Evolutionary conservation across 2,329 filamentous ascomycete species (phyloP).

Genomic region (Trichoderma semiorbis): DNA sequence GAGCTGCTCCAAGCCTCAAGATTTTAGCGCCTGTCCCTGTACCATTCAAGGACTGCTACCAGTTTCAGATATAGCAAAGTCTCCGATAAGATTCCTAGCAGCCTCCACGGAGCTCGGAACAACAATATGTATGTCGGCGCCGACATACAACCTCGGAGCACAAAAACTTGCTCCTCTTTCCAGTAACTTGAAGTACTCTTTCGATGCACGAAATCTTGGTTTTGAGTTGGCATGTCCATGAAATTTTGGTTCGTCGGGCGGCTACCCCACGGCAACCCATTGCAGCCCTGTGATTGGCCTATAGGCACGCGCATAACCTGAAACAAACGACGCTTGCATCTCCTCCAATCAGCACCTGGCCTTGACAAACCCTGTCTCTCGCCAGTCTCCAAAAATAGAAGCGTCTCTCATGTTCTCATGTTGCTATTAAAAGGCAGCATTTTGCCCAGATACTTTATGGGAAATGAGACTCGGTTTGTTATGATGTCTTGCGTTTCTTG

Average conservation of each 20-base stretch:
- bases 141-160: not conserved
- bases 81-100: not conserved
- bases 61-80: not conserved
- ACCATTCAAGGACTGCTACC: not conserved
- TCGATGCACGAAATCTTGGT: not conserved
- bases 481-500: not conserved
- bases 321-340: conserved; percentile 20
- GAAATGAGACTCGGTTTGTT: not conserved
- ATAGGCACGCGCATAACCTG: conserved; percentile 23
- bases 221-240: not conserved
- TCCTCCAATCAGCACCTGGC: conserved; percentile 20
- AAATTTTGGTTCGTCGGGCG: not conserved
- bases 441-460: not conserved
- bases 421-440: not conserved
- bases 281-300: conserved; percentile 20
- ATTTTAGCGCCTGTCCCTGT: not conserved
- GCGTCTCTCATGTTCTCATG: not conserved
- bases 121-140: not conserved
- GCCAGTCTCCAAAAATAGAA: conserved; percentile 24
- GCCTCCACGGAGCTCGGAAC: not conserved
- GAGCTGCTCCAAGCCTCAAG: not conserved
- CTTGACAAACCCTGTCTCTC: not conserved
- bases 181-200: not conserved
- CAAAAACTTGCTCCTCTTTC: not conserved
- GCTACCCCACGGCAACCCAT: not conserved